phyloP scores from a whole-genome alignment of 2,329 filamentous ascomycete genomes.

The Balansia obtecta region DNA sequence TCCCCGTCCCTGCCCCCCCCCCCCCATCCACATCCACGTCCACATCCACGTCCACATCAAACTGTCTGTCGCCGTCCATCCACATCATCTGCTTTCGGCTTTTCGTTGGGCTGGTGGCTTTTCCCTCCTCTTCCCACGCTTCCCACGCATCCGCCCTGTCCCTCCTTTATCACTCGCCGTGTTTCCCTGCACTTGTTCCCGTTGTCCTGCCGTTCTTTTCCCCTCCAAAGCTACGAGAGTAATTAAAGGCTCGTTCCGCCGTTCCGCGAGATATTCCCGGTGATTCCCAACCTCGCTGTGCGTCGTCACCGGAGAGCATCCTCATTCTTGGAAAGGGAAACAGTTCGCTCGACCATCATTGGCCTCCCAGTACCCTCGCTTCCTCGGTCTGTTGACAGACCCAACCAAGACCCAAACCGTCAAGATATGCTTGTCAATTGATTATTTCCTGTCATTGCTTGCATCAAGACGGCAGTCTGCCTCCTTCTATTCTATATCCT shows the following conservation, averaged over 20 bases:
- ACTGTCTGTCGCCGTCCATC: not conserved
- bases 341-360: not conserved
- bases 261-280: conserved; percentile 2
- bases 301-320: not conserved
- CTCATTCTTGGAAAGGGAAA: not conserved
- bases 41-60: not conserved
- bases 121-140: not conserved
- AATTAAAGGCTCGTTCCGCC: not conserved
- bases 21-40: not conserved
- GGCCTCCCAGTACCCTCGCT: not conserved
- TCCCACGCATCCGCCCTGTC: not conserved
- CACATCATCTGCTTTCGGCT: not conserved
- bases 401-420: too few species aligned
- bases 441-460: not conserved
- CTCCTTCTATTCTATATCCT: not conserved
- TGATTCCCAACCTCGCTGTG: conserved; percentile 1
- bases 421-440: not conserved
- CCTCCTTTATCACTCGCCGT: not conserved
- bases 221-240: not conserved
- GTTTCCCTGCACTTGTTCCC: not conserved
- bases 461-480: not conserved
- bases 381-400: not conserved
- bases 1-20: not conserved
- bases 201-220: not conserved
- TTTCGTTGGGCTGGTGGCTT: not conserved